phyloP scores from a whole-genome alignment of 2,329 filamentous ascomycete genomes.

The Simplicillium aogashimaense region DNA sequence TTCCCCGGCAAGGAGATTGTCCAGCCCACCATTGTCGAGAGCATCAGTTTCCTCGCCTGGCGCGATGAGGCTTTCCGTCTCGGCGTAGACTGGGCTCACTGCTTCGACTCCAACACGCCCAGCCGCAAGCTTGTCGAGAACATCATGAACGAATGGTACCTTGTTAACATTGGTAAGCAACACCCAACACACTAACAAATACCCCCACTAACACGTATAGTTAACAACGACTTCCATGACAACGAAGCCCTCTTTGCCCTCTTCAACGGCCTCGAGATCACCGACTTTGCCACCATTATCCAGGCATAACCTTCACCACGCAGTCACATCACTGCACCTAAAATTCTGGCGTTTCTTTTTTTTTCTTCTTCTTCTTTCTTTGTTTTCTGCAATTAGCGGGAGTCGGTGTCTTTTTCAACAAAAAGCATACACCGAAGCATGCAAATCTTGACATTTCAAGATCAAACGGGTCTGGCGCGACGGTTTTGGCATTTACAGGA shows the following conservation, averaged over 20 bases:
- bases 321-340: slow-evolving; percentile 9
- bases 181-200: background rate
- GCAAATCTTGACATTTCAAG: slow-evolving; percentile 4
- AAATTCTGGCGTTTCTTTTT: slow-evolving; percentile 4
- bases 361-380: slow-evolving; percentile 11
- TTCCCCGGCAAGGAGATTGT: slow-evolving; percentile 98
- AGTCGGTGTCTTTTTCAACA: slow-evolving; percentile 29
- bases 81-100: slow-evolving; percentile 88
- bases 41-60: slow-evolving; percentile 95
- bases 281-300: slow-evolving; percentile 37
- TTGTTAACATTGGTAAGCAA: slow-evolving; percentile 82
- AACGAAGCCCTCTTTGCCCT: slow-evolving; percentile 73
- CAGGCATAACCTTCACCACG: slow-evolving; percentile 16
- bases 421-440: slow-evolving; percentile 25
- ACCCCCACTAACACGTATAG: slow-evolving; percentile 31
- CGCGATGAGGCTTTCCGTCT: slow-evolving; percentile 95
- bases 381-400: slow-evolving; percentile 18
- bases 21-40: slow-evolving; percentile 99
- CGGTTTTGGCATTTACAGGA: background rate
- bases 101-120: slow-evolving; percentile 66
- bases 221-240: slow-evolving; percentile 96
- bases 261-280: slow-evolving; percentile 68
- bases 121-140: slow-evolving; percentile 72
- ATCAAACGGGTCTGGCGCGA: slow-evolving; percentile 5
- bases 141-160: slow-evolving; percentile 83